Evolutionary conservation across 164 flowering plant genomes (phyloP).

Genomic region (Magnolia sinica): DNA sequence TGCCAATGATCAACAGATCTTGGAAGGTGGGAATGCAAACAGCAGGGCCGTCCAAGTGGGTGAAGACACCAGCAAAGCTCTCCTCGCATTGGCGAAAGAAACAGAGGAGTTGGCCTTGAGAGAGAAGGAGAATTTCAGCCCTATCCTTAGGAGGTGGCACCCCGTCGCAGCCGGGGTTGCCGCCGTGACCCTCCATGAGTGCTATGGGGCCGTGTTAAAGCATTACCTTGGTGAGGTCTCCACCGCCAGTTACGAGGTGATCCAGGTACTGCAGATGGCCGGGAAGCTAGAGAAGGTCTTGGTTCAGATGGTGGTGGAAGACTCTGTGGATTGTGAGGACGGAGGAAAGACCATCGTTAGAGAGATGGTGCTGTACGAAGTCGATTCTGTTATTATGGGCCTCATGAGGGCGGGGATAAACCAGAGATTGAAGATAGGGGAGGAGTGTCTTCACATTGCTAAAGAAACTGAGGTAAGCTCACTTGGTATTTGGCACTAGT

Average conservation of each 20-base stretch:
- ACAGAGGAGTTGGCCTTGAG: conserved; percentile 64
- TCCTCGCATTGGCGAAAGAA: conserved; percentile 54
- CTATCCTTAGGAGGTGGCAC: conserved; percentile 75
- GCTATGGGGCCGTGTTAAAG: conserved; percentile 65
- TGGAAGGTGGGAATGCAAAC: conserved; percentile 36
- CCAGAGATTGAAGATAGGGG: conserved; percentile 45
- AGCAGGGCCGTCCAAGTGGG: conserved; percentile 14
- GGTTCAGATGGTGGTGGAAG: conserved; percentile 85
- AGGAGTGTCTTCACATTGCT: conserved; percentile 48
- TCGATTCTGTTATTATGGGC: conserved; percentile 50
- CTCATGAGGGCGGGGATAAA: conserved; percentile 66
- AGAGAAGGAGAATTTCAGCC: conserved; percentile 77
- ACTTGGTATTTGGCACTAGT: neutral
- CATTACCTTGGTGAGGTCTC: conserved; percentile 51
- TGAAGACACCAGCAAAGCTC: conserved; percentile 39
- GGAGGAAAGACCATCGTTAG: conserved; percentile 74
- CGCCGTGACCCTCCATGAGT: conserved; percentile 71
- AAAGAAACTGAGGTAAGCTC: conserved; percentile 77
- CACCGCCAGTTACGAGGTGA: conserved; percentile 41
- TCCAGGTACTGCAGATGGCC: conserved; percentile 62
- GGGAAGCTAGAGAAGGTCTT: conserved; percentile 79
- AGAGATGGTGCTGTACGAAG: conserved; percentile 85
- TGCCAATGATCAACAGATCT: conserved; percentile 30
- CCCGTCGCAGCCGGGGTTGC: conserved; percentile 70
- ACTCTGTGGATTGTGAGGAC: conserved; percentile 74